Evolutionary conservation across 768 basidiomycete species (phyloP).

Genomic region (Scleroderma bovista): DNA sequence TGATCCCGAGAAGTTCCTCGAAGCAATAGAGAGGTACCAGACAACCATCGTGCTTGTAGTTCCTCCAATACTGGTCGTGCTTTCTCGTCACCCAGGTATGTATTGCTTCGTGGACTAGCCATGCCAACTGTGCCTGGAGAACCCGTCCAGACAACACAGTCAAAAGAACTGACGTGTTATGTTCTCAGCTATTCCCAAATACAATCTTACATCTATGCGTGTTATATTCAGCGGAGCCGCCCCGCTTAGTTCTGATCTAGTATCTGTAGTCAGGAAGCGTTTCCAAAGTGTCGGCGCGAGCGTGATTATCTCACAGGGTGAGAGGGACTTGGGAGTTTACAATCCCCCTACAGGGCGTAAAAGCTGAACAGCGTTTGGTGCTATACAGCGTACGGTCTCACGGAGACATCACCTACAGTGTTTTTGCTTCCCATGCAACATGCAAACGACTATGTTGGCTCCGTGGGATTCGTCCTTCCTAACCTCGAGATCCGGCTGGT

Average conservation of each 20-base stretch:
- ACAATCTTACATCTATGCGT: slow-evolving; percentile 57
- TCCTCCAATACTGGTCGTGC: slow-evolving; percentile 77
- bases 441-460: slow-evolving; percentile 50
- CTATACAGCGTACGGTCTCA: slow-evolving; percentile 63
- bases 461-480: slow-evolving; percentile 64
- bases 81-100: slow-evolving; percentile 65
- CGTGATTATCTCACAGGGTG: slow-evolving; percentile 49
- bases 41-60: slow-evolving; percentile 58
- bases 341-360: no score
- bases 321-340: not conserved
- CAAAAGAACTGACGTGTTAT: not conserved
- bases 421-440: slow-evolving; percentile 47
- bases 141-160: no score
- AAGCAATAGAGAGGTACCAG: slow-evolving; percentile 58
- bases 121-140: no score
- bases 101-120: not conserved
- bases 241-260: slow-evolving; percentile 64
- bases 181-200: slow-evolving; percentile 51
- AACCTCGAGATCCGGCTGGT: slow-evolving; percentile 75
- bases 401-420: slow-evolving; percentile 75
- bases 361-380: not conserved
- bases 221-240: slow-evolving; percentile 73
- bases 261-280: slow-evolving; percentile 39
- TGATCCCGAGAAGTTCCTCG: slow-evolving; percentile 63
- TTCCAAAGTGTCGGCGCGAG: slow-evolving; percentile 38